Evolutionary conservation across 192 early-diverging fungal genomes (phyloP).

Genomic region (Umbelopsis ramanniana): DNA sequence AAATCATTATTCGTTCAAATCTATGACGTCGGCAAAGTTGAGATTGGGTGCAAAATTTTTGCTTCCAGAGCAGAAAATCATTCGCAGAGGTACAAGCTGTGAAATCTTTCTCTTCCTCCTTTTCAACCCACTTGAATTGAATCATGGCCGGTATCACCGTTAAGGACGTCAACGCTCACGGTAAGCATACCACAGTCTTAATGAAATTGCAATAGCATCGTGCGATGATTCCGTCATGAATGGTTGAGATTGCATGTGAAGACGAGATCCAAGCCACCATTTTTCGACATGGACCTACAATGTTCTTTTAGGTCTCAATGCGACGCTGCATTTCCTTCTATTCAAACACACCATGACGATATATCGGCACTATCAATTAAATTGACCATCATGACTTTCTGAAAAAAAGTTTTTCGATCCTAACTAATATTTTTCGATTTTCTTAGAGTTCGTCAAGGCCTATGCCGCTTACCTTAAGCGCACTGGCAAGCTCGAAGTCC

Average conservation of each 20-base stretch:
- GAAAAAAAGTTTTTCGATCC: too few species aligned
- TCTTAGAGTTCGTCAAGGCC: slow-evolving; percentile 85
- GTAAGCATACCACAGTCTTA: slow-evolving; percentile 20
- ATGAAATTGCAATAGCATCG: neutral
- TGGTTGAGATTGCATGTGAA: neutral
- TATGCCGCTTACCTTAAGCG: slow-evolving; percentile 99
- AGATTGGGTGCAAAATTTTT: slow-evolving; percentile 23
- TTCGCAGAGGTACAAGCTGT: slow-evolving; percentile 16
- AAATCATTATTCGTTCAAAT: neutral
- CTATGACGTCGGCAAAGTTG: slow-evolving; percentile 11
- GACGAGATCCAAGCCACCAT: slow-evolving; percentile 15
- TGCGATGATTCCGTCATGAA: neutral
- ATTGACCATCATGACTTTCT: too few species aligned
- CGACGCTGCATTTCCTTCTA: neutral
- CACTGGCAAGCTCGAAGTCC: slow-evolving; percentile 97
- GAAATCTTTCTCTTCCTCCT: slow-evolving; percentile 22
- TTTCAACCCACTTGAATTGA: slow-evolving; percentile 45
- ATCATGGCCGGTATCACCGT: slow-evolving; percentile 82
- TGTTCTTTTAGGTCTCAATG: neutral
- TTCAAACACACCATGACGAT: too few species aligned
- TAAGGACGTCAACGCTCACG: slow-evolving; percentile 96
- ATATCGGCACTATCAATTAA: too few species aligned
- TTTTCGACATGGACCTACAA: neutral
- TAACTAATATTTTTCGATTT: neutral
- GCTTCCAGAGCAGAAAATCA: slow-evolving; percentile 5